Percentiles rank a stretch among this genome's conserved stretches.
Conservation (phyloP, 768 basidiomycete species). For the Boletus speciosus region DNA sequence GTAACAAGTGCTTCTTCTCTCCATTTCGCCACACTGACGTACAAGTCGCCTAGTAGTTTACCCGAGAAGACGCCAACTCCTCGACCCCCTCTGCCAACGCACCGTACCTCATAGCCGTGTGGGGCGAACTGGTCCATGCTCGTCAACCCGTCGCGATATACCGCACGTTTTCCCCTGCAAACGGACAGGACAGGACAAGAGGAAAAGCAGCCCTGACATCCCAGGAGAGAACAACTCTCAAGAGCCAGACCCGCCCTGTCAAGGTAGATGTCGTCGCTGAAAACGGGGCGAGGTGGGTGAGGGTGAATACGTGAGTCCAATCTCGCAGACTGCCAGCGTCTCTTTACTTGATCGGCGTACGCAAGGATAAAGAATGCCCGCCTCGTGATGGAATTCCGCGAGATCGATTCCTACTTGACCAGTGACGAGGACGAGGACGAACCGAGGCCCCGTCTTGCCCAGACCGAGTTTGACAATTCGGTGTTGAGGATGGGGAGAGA, state of each 20-base stretch:
- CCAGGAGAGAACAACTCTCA: background rate
- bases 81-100: conserved; percentile 56
- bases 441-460: conserved; percentile 40
- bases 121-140: conserved; percentile 71
- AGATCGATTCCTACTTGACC: conserved; percentile 78
- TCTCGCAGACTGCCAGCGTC: background rate
- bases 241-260: conserved; percentile 25
- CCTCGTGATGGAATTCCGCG: conserved; percentile 75
- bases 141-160: conserved; percentile 58
- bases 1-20: background rate
- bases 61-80: conserved; percentile 35
- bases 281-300: conserved; percentile 73
- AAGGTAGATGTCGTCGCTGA: conserved; percentile 84
- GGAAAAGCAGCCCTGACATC: background rate
- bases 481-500: conserved; percentile 66
- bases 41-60: conserved; percentile 53
- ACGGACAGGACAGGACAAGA: background rate
- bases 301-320: conserved; percentile 77
- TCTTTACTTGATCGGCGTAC: background rate
- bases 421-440: conserved; percentile 46
- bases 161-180: conserved; percentile 41
- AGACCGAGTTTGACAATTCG: conserved; percentile 65
- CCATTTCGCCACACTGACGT: background rate
- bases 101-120: conserved; percentile 76
- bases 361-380: conserved; percentile 75